Percentiles rank a stretch among this genome's conserved stretches.
Evolutionary conservation across 1,284 basidiomycete species (phyloP).

Genomic region (Exsudoporus floridanus): DNA sequence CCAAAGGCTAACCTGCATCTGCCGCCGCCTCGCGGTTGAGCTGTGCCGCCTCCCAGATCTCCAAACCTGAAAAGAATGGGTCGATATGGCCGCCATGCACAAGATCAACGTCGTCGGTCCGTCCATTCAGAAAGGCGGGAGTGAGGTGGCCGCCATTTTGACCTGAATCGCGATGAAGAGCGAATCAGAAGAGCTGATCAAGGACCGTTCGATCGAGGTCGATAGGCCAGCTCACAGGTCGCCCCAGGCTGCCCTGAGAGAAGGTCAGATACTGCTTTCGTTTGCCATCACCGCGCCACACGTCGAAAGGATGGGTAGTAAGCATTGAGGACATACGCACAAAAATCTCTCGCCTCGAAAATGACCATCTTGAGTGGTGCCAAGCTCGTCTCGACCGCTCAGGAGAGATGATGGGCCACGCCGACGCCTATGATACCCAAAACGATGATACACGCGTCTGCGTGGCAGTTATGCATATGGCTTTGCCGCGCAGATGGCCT

Average conservation of each 20-base stretch:
- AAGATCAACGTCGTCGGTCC: slow-evolving; percentile 58
- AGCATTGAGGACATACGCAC: slow-evolving; percentile 42
- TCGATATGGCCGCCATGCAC: slow-evolving; percentile 57
- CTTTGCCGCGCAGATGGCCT: too few species aligned
- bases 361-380: slow-evolving; percentile 51
- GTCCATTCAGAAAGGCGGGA: slow-evolving; percentile 43
- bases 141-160: slow-evolving; percentile 79
- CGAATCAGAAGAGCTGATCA: not conserved
- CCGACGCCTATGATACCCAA: slow-evolving; percentile 76
- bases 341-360: slow-evolving; percentile 77
- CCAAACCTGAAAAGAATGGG: slow-evolving; percentile 50
- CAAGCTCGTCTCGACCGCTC: slow-evolving; percentile 29
- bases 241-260: slow-evolving; percentile 75
- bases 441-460: slow-evolving; percentile 75
- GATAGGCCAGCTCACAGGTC: slow-evolving; percentile 50
- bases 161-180: slow-evolving; percentile 40
- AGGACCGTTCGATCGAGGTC: not conserved
- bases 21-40: slow-evolving; percentile 55
- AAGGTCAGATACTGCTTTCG: slow-evolving; percentile 1
- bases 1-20: slow-evolving; percentile 51
- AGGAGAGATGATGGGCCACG: slow-evolving; percentile 65
- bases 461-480: too few species aligned
- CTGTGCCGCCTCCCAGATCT: slow-evolving; percentile 38
- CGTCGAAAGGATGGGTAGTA: not conserved
- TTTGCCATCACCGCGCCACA: not conserved